Conservation (phyloP, 148 eudicot genomes). For the Rhododendron mucronatum region DNA sequence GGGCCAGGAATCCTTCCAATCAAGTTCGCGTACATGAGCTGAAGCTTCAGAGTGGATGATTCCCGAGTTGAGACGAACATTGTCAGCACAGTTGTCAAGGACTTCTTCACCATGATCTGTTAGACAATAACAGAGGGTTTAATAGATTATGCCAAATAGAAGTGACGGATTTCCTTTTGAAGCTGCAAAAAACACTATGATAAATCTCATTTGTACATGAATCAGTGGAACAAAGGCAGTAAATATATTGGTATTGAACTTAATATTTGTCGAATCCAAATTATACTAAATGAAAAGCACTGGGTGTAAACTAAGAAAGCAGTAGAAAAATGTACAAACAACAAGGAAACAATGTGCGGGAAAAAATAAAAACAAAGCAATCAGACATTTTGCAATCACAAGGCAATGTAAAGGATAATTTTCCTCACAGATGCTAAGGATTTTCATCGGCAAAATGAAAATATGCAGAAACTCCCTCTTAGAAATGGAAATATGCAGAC, state of each 20-base stretch:
- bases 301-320: background rate
- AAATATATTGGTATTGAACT: background rate
- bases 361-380: no score
- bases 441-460: background rate
- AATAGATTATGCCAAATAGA: background rate
- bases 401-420: background rate
- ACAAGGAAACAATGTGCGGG: background rate
- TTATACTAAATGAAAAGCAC: background rate
- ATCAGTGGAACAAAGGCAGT: background rate
- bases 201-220: background rate
- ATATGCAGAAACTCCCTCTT: background rate
- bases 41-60: slow-evolving; percentile 41
- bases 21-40: slow-evolving; percentile 86
- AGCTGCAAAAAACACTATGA: background rate
- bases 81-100: slow-evolving; percentile 69
- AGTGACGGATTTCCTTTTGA: background rate
- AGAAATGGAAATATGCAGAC: background rate
- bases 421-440: background rate
- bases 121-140: slow-evolving; percentile 7
- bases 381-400: background rate
- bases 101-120: slow-evolving; percentile 71
- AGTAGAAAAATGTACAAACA: background rate
- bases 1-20: slow-evolving; percentile 85
- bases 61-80: slow-evolving; percentile 60
- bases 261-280: background rate